Conservation (phyloP, 2,329 filamentous ascomycete genomes). For the Gaeumannomyces tritici region DNA sequence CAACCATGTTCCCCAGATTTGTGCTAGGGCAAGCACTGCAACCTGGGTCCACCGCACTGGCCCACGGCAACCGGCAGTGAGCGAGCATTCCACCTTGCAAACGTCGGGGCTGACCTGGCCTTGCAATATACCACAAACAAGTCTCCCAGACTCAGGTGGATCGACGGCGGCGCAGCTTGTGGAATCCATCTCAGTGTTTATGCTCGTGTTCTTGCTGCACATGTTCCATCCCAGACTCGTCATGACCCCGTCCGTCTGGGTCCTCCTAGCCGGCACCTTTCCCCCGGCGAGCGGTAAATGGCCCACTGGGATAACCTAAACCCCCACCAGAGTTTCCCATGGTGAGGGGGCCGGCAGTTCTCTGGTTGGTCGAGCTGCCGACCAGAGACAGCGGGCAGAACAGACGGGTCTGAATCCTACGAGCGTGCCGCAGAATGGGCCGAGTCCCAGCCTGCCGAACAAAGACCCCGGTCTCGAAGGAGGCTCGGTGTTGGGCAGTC, state of each 20-base stretch:
- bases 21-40: not conserved
- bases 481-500: not conserved
- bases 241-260: no score
- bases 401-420: no score
- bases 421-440: not conserved
- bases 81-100: no score
- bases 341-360: constrained; percentile 12
- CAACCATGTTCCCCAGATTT: no score
- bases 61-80: no score
- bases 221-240: no score
- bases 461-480: not conserved
- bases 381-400: not conserved
- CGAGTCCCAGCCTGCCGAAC: not conserved
- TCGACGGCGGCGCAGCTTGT: no score
- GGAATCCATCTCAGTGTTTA: not conserved
- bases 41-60: not conserved
- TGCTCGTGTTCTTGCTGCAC: no score
- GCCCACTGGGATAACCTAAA: not conserved
- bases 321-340: not conserved
- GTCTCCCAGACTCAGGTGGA: not conserved
- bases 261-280: not conserved
- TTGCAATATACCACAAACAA: not conserved
- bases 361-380: constrained; percentile 11
- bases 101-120: no score
- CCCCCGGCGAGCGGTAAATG: no score